Conservation (phyloP, 495 filamentous ascomycete genomes). For the Penicillium psychrofluorescens region DNA sequence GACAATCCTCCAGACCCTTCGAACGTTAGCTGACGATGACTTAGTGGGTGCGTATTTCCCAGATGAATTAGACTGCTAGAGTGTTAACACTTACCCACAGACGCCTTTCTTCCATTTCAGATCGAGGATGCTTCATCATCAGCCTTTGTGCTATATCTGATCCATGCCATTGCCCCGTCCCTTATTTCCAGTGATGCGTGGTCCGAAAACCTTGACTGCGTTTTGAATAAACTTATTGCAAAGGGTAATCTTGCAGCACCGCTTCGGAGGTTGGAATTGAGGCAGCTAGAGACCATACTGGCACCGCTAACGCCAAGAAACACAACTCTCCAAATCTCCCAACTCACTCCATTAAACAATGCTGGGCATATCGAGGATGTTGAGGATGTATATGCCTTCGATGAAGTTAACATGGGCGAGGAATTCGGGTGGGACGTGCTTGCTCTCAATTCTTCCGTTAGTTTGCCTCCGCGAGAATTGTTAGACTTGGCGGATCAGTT, state of each 20-base stretch:
- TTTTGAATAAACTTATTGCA: slow-evolving; percentile 17
- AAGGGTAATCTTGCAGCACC: slow-evolving; percentile 23
- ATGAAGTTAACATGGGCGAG: slow-evolving; percentile 13
- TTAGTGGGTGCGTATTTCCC: slow-evolving; percentile 13
- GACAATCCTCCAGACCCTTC: slow-evolving; percentile 25
- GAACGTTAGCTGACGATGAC: slow-evolving; percentile 22
- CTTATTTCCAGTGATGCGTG: slow-evolving; percentile 16
- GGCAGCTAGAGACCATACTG: slow-evolving; percentile 19
- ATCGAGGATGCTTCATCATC: slow-evolving; percentile 27
- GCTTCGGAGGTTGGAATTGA: slow-evolving; percentile 15
- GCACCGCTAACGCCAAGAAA: slow-evolving; percentile 18
- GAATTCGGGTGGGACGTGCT: slow-evolving; percentile 25
- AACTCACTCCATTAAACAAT: background rate
- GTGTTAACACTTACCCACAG: slow-evolving; percentile 1
- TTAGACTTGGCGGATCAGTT: slow-evolving; percentile 23
- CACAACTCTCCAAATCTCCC: background rate
- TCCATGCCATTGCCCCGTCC: slow-evolving; percentile 17
- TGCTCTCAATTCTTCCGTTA: slow-evolving; percentile 17
- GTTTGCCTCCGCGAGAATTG: slow-evolving; percentile 18
- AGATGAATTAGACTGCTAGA: background rate
- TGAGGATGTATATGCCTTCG: slow-evolving; percentile 11
- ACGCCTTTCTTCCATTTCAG: slow-evolving; percentile 26
- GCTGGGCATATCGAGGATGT: slow-evolving; percentile 2
- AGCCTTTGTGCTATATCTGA: slow-evolving; percentile 23
- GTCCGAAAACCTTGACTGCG: slow-evolving; percentile 18